These are phyloP conservation scores for Acanthamoeba healyi DNA, from an alignment of 208 protist species.

Conservation along the genomic window DNA sequence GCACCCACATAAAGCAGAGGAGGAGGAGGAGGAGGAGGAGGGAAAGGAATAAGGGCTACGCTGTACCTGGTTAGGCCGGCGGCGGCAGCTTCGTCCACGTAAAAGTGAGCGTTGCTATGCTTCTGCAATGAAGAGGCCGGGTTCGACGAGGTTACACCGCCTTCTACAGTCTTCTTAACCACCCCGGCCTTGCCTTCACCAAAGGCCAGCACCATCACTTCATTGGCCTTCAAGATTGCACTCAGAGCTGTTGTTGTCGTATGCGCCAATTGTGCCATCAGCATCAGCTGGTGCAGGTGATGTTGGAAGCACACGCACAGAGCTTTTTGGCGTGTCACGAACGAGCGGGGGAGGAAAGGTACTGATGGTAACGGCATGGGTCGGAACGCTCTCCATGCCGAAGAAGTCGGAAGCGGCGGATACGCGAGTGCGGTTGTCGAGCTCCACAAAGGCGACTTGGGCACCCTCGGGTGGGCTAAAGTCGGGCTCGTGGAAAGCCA, in stretches of 20 bases:
- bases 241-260: slow-evolving; percentile 85
- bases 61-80: slow-evolving; percentile 68
- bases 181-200: slow-evolving; percentile 84
- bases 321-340: not conserved
- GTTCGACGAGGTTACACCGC: slow-evolving; percentile 38
- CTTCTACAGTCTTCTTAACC: slow-evolving; percentile 82
- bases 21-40: too few relatives aligned
- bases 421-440: slow-evolving; percentile 86
- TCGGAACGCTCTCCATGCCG: slow-evolving; percentile 83
- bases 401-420: slow-evolving; percentile 87
- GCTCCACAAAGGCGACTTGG: slow-evolving; percentile 73
- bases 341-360: not conserved
- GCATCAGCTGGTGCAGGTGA: too few relatives aligned
- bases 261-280: too few relatives aligned
- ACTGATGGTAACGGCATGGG: slow-evolving; percentile 63
- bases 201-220: slow-evolving; percentile 86
- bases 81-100: slow-evolving; percentile 82
- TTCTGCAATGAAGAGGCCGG: slow-evolving; percentile 81
- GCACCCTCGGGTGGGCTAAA: not conserved
- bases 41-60: too few relatives aligned
- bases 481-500: slow-evolving; percentile 88
- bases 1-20: too few relatives aligned
- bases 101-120: slow-evolving; percentile 78
- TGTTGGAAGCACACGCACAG: not conserved
- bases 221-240: slow-evolving; percentile 78